Evolutionary conservation across 2,329 filamentous ascomycete species (phyloP).

Genomic region (Acrocalymma vagum): DNA sequence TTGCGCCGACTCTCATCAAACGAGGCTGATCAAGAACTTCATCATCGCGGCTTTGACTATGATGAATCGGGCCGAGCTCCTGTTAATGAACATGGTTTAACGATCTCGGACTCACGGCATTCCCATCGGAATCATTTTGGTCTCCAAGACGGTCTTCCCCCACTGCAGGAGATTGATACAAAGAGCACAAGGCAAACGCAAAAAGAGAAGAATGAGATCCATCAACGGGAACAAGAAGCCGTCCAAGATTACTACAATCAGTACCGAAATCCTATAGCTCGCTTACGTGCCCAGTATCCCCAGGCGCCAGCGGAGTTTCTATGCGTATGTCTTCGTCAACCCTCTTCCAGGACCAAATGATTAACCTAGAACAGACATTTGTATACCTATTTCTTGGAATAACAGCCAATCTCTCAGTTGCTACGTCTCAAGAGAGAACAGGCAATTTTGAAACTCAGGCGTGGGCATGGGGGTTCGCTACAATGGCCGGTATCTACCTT

Average conservation of each 20-base stretch:
- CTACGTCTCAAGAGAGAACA: conserved; percentile 54
- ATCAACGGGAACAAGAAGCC: conserved; percentile 53
- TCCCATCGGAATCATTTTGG: conserved; percentile 49
- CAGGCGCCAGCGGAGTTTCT: conserved; percentile 64
- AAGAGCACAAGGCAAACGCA: conserved; percentile 35
- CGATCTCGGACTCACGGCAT: conserved; percentile 18
- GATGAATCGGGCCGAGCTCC: conserved; percentile 21
- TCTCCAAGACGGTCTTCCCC: conserved; percentile 55
- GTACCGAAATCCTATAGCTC: conserved; percentile 61
- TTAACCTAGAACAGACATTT: conserved; percentile 34
- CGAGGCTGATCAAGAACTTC: conserved; percentile 6
- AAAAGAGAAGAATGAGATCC: conserved; percentile 47
- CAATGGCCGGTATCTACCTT: conserved; percentile 60
- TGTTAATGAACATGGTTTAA: conserved; percentile 30
- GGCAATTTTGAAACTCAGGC: conserved; percentile 39
- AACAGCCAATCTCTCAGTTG: conserved; percentile 58
- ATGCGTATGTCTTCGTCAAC: conserved; percentile 46
- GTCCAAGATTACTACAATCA: conserved; percentile 57
- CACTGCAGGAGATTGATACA: conserved; percentile 39
- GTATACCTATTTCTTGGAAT: conserved; percentile 55
- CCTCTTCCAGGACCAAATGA: conserved; percentile 26
- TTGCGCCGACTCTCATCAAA: too few species aligned
- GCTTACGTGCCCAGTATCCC: conserved; percentile 60
- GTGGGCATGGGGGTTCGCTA: conserved; percentile 62
- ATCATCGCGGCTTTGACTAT: conserved; percentile 15